Evolutionary conservation across 2,329 filamentous ascomycete genomes (phyloP).

Genomic region (Colletotrichum sp.): DNA sequence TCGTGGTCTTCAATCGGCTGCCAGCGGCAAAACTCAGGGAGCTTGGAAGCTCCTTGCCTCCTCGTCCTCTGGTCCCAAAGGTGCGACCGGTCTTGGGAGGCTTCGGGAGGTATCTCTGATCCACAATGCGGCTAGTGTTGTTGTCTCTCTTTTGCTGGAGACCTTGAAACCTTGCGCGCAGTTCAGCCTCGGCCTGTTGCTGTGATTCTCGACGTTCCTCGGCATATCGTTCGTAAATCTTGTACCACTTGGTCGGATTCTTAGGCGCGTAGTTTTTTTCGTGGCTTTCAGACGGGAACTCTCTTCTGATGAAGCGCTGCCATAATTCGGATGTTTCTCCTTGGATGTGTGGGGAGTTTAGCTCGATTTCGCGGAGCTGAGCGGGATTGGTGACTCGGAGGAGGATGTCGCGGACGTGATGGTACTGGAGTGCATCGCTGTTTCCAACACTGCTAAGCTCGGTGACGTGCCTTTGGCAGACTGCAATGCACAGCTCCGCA

Average conservation of each 20-base stretch:
- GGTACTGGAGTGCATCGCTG: constrained; percentile 53
- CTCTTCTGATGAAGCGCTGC: constrained; percentile 77
- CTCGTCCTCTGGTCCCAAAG: constrained; percentile 23
- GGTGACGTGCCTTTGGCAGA: constrained; percentile 59
- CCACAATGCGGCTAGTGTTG: constrained; percentile 63
- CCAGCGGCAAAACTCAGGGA: constrained; percentile 50
- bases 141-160: constrained; percentile 63
- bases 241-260: constrained; percentile 75
- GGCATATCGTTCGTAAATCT: constrained; percentile 75
- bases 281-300: constrained; percentile 71
- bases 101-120: constrained; percentile 49
- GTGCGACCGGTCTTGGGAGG: constrained; percentile 37
- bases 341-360: constrained; percentile 77
- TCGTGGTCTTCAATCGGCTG: constrained; percentile 56
- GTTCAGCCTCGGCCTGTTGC: constrained; percentile 62
- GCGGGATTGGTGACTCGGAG: constrained; percentile 72
- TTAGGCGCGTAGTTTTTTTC: constrained; percentile 68
- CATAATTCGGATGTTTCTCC: constrained; percentile 76
- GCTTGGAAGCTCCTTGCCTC: constrained; percentile 33
- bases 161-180: constrained; percentile 62
- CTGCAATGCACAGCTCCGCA: constrained; percentile 52
- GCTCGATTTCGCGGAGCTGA: constrained; percentile 78
- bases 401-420: constrained; percentile 67
- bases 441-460: constrained; percentile 73
- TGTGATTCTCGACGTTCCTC: constrained; percentile 61